A percentile compares a stretch with the other conserved stretches of the same genome.
Evolutionary conservation across 2,329 filamentous ascomycete species (phyloP).

Genomic region (Bisporella sp.): DNA sequence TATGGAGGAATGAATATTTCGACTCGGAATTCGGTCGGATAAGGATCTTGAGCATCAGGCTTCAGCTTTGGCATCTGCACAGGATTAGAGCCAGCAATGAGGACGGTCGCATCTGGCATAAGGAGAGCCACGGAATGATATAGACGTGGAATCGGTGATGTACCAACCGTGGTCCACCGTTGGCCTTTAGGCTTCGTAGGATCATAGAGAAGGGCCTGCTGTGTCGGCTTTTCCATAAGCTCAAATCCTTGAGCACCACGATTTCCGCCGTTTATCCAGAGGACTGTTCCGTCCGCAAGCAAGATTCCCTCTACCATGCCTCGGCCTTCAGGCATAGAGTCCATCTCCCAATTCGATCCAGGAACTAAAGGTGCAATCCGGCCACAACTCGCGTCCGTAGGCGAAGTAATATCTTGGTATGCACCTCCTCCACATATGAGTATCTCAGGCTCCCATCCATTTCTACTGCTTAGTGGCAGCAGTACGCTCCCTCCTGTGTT

Average conservation of each 20-base stretch:
- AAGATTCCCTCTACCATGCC: conserved; percentile 54
- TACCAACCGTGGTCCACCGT: conserved; percentile 39
- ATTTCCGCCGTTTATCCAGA: conserved; percentile 53
- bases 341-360: conserved; percentile 47
- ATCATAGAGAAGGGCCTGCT: conserved; percentile 51
- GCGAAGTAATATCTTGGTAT: conserved; percentile 51
- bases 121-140: conserved; percentile 56
- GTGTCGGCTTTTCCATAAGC: conserved; percentile 44
- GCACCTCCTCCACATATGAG: conserved; percentile 53
- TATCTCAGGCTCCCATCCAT: conserved; percentile 45
- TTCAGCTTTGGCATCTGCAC: conserved; percentile 48
- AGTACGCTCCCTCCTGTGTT: conserved; percentile 53
- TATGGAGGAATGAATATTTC: conserved; percentile 57
- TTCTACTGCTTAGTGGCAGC: conserved; percentile 43
- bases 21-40: conserved; percentile 52
- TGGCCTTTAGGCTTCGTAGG: conserved; percentile 41
- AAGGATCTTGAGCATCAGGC: conserved; percentile 38
- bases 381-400: conserved; percentile 52
- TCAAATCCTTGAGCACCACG: conserved; percentile 54
- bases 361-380: conserved; percentile 43
- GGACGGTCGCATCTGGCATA: conserved; percentile 50
- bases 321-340: conserved; percentile 49
- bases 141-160: conserved; percentile 39
- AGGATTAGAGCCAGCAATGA: conserved; percentile 54
- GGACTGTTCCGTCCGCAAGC: conserved; percentile 51